A percentile compares a stretch with the other conserved stretches of the same genome.
phyloP scores from a whole-genome alignment of 805 yeast species.

The Komagataella mondaviorum region DNA sequence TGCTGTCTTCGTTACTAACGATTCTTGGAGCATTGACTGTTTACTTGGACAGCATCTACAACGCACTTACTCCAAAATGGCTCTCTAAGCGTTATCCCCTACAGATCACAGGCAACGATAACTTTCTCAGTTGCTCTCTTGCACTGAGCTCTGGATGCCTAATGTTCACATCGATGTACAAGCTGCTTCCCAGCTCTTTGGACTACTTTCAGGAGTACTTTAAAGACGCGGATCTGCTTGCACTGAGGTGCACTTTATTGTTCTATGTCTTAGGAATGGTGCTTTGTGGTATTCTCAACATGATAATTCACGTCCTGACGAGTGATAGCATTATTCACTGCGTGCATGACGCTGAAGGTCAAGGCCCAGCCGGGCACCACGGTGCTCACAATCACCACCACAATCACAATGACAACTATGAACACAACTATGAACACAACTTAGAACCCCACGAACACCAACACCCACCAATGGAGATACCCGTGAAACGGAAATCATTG shows the following conservation, averaged over 20 bases:
- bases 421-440: not conserved
- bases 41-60: constrained; percentile 42
- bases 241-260: not conserved
- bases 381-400: constrained; percentile 3
- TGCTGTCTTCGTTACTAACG: constrained; percentile 58
- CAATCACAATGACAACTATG: constrained; percentile 2
- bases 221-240: not conserved
- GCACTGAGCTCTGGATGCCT: constrained; percentile 77
- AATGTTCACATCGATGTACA: constrained; percentile 62
- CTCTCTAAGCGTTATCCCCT: constrained; percentile 29
- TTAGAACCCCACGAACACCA: not conserved
- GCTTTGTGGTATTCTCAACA: constrained; percentile 47
- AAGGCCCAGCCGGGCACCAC: constrained; percentile 13
- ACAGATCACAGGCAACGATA: constrained; percentile 42
- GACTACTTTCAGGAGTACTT: constrained; percentile 22
- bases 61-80: constrained; percentile 22
- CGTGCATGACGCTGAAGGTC: constrained; percentile 31
- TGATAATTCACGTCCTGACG: constrained; percentile 57
- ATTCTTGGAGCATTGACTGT: constrained; percentile 59
- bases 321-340: constrained; percentile 81
- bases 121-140: constrained; percentile 60
- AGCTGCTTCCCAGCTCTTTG: constrained; percentile 59
- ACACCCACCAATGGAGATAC: not conserved
- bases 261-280: constrained; percentile 36
- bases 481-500: not conserved